Conservation (phyloP, 2,329 filamentous ascomycete genomes). For the Metarhizium guizhouense region DNA sequence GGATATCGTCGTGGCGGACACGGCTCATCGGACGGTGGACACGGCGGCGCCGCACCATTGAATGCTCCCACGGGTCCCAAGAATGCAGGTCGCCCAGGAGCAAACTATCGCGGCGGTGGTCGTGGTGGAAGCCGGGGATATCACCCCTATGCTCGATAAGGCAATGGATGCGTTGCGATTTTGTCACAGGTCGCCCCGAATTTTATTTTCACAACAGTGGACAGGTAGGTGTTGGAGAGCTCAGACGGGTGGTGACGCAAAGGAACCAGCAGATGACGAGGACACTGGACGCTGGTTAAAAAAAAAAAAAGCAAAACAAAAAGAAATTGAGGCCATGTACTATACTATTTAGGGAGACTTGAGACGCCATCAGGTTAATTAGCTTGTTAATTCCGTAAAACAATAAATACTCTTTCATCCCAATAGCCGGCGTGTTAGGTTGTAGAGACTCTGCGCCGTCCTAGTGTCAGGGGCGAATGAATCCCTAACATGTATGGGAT, state of each 20-base stretch:
- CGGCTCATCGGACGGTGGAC: slow-evolving; percentile 32
- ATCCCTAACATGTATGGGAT: too few relatives aligned
- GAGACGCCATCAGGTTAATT: not conserved
- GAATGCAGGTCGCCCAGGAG: slow-evolving; percentile 84
- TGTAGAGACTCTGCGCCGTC: too few relatives aligned
- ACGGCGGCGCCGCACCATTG: slow-evolving; percentile 33
- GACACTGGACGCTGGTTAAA: too few relatives aligned
- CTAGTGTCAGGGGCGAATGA: too few relatives aligned
- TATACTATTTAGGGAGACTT: not conserved
- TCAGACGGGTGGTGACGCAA: not conserved
- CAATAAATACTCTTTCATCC: too few relatives aligned
- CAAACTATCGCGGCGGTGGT: slow-evolving; percentile 88
- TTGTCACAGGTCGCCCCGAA: not conserved
- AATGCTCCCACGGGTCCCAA: slow-evolving; percentile 86
- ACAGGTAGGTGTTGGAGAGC: too few relatives aligned
- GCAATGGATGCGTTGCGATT: not conserved
- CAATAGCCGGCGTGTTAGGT: too few relatives aligned
- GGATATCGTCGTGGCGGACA: slow-evolving; percentile 30
- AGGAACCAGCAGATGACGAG: not conserved
- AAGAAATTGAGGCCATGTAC: not conserved
- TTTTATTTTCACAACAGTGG: too few relatives aligned
- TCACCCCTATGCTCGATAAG: slow-evolving; percentile 60
- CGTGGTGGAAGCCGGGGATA: slow-evolving; percentile 66
- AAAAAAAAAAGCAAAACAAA: not conserved
- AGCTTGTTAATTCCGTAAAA: not conserved